Evolutionary conservation across 1,284 basidiomycete species (phyloP).

Genomic region (Cryptococcus amylolentus): DNA sequence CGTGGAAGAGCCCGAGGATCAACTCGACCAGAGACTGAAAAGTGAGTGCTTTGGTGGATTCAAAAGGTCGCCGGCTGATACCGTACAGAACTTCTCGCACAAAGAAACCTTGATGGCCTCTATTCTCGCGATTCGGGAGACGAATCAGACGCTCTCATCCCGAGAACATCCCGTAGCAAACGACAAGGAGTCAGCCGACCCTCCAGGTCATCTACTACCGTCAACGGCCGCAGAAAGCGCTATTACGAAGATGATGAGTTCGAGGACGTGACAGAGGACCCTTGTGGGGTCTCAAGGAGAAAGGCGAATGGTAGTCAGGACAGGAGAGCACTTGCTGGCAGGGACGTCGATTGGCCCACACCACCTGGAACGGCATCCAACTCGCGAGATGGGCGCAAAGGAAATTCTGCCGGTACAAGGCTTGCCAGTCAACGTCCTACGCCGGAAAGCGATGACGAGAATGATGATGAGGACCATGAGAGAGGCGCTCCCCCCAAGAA

Average conservation of each 20-base stretch:
- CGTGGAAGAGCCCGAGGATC: conserved; percentile 45
- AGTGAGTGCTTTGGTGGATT: conserved; percentile 27
- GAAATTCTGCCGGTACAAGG: too few species aligned
- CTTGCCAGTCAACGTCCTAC: neutral
- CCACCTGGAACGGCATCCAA: neutral
- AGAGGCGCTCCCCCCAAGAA: neutral
- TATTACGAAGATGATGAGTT: neutral
- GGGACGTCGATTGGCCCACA: neutral
- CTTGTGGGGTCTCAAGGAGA: conserved; percentile 8
- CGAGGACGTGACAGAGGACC: conserved; percentile 18
- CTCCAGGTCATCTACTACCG: conserved; percentile 1
- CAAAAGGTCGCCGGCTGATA: neutral
- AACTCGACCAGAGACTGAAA: conserved; percentile 44
- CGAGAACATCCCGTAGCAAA: conserved; percentile 19
- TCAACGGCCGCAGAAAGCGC: neutral
- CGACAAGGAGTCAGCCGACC: conserved; percentile 17
- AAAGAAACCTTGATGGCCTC: conserved; percentile 14
- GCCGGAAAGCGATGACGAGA: neutral
- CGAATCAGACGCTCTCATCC: neutral
- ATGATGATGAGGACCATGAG: neutral
- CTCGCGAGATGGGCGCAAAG: too few species aligned
- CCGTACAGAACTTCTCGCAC: conserved; percentile 21
- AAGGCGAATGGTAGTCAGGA: neutral
- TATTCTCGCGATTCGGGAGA: neutral
- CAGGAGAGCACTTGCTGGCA: neutral